Conservation (phyloP, 495 filamentous ascomycete genomes). For the Apiosordaria backusii region DNA sequence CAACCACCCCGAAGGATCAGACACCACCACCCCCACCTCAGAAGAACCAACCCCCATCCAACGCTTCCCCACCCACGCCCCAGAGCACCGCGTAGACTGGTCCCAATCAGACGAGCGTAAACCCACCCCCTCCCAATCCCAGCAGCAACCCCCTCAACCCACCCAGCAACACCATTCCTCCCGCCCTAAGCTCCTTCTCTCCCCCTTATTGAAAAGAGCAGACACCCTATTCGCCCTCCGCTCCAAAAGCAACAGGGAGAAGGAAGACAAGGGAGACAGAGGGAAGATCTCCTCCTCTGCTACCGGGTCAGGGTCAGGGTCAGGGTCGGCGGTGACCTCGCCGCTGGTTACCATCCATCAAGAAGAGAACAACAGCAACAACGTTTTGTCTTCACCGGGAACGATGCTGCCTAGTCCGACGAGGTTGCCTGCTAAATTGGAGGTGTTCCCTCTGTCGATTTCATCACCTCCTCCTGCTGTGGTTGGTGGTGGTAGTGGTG, state of each 20-base stretch:
- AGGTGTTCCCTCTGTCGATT: not conserved
- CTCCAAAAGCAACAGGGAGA: conserved; percentile 9
- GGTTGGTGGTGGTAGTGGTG: too few species aligned
- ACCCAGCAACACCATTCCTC: not conserved
- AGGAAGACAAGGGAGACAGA: not conserved
- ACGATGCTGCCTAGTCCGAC: not conserved
- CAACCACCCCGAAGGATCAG: not conserved
- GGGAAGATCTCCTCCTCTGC: not conserved
- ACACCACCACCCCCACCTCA: conserved; percentile 10
- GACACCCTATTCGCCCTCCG: not conserved
- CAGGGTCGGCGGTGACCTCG: not conserved
- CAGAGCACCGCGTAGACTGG: conserved; percentile 42
- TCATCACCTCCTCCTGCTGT: not conserved
- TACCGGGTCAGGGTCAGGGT: not conserved
- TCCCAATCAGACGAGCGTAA: not conserved
- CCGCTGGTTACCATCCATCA: too few species aligned
- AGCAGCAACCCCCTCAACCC: not conserved
- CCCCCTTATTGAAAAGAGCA: not conserved
- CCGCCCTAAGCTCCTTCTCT: not conserved
- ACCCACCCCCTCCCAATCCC: too few species aligned
- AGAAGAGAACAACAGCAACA: too few species aligned
- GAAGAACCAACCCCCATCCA: conserved; percentile 6
- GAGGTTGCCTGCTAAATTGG: not conserved
- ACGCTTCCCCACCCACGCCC: conserved; percentile 8
- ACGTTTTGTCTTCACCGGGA: too few species aligned